Evolutionary conservation across 2,329 filamentous ascomycete genomes (phyloP).

Genomic region (Ascochyta clinopodiicola): DNA sequence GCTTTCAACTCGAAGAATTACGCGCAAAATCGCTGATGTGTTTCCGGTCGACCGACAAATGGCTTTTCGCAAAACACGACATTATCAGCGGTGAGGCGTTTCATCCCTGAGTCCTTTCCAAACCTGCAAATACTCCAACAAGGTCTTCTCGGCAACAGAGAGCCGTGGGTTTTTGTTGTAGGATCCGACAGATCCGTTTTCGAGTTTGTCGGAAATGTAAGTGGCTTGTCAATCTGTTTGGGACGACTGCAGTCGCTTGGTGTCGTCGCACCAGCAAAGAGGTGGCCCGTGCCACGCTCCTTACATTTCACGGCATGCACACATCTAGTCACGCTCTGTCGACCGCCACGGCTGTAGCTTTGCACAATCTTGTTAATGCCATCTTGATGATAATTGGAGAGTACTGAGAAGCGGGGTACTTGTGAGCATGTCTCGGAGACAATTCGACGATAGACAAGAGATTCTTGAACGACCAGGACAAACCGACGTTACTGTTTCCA

Average conservation of each 20-base stretch:
- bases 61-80: background rate
- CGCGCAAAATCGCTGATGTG: background rate
- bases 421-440: background rate
- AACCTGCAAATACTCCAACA: background rate
- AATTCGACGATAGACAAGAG: background rate
- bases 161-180: background rate
- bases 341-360: background rate
- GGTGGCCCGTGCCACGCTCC: slow-evolving; percentile 33
- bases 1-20: background rate
- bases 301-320: slow-evolving; percentile 24
- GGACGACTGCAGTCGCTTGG: slow-evolving; percentile 1
- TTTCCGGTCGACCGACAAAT: background rate
- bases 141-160: background rate
- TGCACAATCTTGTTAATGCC: background rate
- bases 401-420: background rate
- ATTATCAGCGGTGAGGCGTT: slow-evolving; percentile 1
- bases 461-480: too few relatives aligned
- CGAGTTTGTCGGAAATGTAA: slow-evolving; percentile 30
- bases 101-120: slow-evolving; percentile 1
- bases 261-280: slow-evolving; percentile 24
- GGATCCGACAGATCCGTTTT: background rate
- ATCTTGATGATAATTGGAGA: background rate
- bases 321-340: slow-evolving; percentile 5
- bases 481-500: too few relatives aligned
- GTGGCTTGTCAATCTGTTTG: slow-evolving; percentile 27